A percentile compares a stretch with the other conserved stretches of the same genome.
These are phyloP conservation scores for Leucaena leucocephala DNA, from an alignment of 306 rosid genomes.

Conservation along the genomic window DNA sequence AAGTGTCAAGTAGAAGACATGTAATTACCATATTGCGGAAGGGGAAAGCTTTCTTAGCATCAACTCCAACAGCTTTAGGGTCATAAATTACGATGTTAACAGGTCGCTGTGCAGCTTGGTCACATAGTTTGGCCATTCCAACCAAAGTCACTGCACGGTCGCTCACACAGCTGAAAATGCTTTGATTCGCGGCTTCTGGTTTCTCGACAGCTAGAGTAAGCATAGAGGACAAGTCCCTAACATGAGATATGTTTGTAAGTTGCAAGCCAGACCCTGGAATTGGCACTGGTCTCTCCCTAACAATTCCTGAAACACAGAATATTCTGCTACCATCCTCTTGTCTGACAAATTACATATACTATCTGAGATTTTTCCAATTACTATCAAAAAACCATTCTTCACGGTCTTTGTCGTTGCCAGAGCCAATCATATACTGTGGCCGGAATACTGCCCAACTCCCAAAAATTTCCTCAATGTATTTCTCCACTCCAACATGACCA, in stretches of 20 bases:
- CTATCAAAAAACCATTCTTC: conserved; percentile 98
- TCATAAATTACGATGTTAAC: conserved; percentile 82
- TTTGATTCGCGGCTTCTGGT: conserved; percentile 65
- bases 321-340: not conserved
- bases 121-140: conserved; percentile 90
- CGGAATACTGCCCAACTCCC: conserved; percentile 76
- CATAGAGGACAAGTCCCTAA: conserved; percentile 81
- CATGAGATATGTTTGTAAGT: conserved; percentile 85
- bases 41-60: conserved; percentile 95
- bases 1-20: not conserved
- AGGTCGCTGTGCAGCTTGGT: conserved; percentile 84
- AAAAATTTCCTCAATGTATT: conserved; percentile 70
- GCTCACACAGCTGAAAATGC: conserved; percentile 78
- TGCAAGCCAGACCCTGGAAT: conserved; percentile 94
- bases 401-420: conserved; percentile 97
- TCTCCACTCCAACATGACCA: conserved; percentile 89
- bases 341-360: not conserved
- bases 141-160: conserved; percentile 88
- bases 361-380: conserved; percentile 40
- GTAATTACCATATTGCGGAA: conserved; percentile 72
- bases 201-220: conserved; percentile 85
- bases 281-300: conserved; percentile 81
- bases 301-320: conserved; percentile 65
- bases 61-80: conserved; percentile 81
- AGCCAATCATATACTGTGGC: conserved; percentile 90